Base-by-base conservation (phyloP, 176 grass and related monocot genomes). In the Sorghum bicolor region DNA sequence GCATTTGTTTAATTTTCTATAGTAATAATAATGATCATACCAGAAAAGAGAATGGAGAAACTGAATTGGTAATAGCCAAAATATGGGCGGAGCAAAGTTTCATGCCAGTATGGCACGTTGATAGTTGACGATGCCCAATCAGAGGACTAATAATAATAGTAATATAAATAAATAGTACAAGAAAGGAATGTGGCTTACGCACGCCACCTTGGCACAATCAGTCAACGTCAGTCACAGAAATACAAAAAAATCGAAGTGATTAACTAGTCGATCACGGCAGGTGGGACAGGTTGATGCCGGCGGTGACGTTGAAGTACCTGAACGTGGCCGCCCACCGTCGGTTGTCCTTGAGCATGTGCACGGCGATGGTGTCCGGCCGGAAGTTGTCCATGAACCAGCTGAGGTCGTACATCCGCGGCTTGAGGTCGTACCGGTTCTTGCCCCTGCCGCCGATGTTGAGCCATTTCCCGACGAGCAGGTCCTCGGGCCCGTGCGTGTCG, bases 321-420 rank as follows among this genome's bases (percentile, higher is more conserved):
- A 96, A 84, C 0, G 94, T 26, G 2, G 67, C 84, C 13, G 94
- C 88, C 94, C 94, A 96, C 36, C 85, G 84, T 10, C 41, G 36
- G 78, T 93, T 87, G 67, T 87, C 76, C 91, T 96, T 96, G 45
- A 96, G 74, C 88, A 86, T 83, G 87, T 96, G 94, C 88, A 96
- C 94, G 73, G 91, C 86, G 74, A 96, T 0, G 80, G 88, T 96
- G 77, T 96, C 91, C 28, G 83, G 83, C 28, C 70, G 74, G 81
- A 78, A 96, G 64, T 87, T 87, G 82, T 79, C 83, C 62, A 85
- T 80, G 57, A 31, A 10, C 84, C 85, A 90, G 77, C 75, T 79
- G 66, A 89, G 92, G 65, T 96, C 91, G 78, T 96, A 96, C 91
- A 93, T 96, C 83, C 84, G 1, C 0, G 94, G 94, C 83, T 79